These are phyloP conservation scores for Pleodorina starrii DNA, from an alignment of 139 green algal genomes.

Conservation along the genomic window DNA sequence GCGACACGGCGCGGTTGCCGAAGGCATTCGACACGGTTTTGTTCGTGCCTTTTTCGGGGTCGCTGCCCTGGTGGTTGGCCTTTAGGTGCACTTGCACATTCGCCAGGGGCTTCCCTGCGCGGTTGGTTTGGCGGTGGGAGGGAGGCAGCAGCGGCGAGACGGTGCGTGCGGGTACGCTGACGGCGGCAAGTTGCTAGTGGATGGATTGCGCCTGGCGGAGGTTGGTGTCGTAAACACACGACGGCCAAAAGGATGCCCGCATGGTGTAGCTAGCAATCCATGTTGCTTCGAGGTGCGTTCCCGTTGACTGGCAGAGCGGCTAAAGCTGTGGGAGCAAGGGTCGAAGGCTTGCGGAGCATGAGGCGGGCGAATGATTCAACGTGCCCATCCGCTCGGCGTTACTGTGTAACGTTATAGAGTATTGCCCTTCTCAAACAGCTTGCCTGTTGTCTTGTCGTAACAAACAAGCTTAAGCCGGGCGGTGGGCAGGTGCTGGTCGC, in stretches of 20 bases:
- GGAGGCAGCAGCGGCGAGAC: neutral
- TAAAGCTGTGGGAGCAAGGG: neutral
- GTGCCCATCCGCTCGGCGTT: neutral
- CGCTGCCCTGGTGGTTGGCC: neutral
- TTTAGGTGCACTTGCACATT: conserved; percentile 45
- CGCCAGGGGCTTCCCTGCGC: conserved; percentile 41
- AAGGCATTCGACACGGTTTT: conserved; percentile 48
- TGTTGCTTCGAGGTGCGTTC: no score
- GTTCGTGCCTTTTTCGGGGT: conserved; percentile 8
- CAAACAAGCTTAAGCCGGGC: conserved; percentile 40
- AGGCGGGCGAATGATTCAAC: neutral
- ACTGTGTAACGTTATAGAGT: neutral
- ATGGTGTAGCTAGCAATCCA: no score
- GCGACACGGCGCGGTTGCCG: conserved; percentile 37
- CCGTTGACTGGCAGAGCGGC: no score
- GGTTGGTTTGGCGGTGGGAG: no score
- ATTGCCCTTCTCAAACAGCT: neutral
- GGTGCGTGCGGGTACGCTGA: no score
- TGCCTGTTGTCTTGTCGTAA: conserved; percentile 48
- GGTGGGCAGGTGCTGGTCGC: conserved; percentile 43
- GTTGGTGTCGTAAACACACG: no score
- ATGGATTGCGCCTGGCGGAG: no score
- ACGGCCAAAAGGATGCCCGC: no score
- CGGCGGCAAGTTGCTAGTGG: no score
- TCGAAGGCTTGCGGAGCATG: neutral